A percentile compares a stretch with the other conserved stretches of the same genome.
These are phyloP conservation scores for Aquilaria yunnanensis DNA, from an alignment of 345 rosid species.

Conservation along the genomic window DNA sequence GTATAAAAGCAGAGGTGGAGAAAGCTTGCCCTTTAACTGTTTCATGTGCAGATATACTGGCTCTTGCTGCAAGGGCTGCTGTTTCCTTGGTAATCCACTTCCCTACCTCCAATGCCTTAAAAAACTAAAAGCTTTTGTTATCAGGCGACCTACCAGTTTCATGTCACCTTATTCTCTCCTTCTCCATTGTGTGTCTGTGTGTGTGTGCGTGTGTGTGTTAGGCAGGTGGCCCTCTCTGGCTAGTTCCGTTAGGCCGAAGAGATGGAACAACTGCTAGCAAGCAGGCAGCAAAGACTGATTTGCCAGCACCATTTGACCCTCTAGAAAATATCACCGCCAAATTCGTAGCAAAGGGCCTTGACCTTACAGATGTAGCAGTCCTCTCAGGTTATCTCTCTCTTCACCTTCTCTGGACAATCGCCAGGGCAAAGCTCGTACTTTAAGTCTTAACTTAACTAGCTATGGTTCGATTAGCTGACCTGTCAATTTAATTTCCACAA, in stretches of 20 bases:
- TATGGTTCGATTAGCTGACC: no score
- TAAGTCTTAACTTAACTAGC: no score
- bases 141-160: not conserved
- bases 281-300: slow-evolving; percentile 54
- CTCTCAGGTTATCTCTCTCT: slow-evolving; percentile 59
- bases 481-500: no score
- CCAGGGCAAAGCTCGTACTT: not conserved
- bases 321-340: slow-evolving; percentile 56
- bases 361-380: slow-evolving; percentile 76
- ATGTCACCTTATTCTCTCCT: no score
- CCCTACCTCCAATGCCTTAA: not conserved
- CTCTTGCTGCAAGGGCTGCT: slow-evolving; percentile 83
- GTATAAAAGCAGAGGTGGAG: slow-evolving; percentile 62
- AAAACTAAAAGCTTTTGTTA: not conserved
- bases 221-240: slow-evolving; percentile 80
- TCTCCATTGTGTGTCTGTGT: not conserved
- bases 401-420: not conserved
- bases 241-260: slow-evolving; percentile 50
- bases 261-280: slow-evolving; percentile 68
- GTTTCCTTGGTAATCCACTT: slow-evolving; percentile 40
- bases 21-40: slow-evolving; percentile 56
- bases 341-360: slow-evolving; percentile 74
- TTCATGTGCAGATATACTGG: slow-evolving; percentile 71
- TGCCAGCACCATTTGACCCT: slow-evolving; percentile 75
- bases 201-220: slow-evolving; percentile 13